Percentiles rank a stretch among this genome's conserved stretches.
Conservation (phyloP, 2,329 filamentous ascomycete genomes). For the Sclerotinia nivalis region DNA sequence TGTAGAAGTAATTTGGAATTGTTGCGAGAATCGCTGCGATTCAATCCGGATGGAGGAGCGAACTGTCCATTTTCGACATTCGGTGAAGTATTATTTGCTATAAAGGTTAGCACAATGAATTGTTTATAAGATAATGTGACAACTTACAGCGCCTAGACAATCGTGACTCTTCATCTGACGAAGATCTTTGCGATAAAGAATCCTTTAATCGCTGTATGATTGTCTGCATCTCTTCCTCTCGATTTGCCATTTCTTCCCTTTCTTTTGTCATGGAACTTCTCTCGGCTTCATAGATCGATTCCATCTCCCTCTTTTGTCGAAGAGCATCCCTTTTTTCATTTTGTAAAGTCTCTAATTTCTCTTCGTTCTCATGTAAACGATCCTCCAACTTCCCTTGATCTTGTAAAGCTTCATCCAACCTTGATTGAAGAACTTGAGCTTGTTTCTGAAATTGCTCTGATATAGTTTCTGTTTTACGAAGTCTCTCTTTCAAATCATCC, state of each 20-base stretch:
- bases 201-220: constrained; percentile 93
- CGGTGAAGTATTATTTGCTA: constrained; percentile 58
- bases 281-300: constrained; percentile 89
- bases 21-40: constrained; percentile 85
- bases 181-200: constrained; percentile 72
- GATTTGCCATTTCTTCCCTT: constrained; percentile 81
- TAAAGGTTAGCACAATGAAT: constrained; percentile 27
- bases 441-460: constrained; percentile 84
- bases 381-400: constrained; percentile 90
- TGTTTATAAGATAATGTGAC: not conserved
- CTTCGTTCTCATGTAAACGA: constrained; percentile 80
- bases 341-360: constrained; percentile 75
- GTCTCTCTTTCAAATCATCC: constrained; percentile 79
- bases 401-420: constrained; percentile 78
- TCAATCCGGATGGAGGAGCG: constrained; percentile 79
- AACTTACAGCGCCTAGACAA: constrained; percentile 59
- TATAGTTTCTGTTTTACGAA: constrained; percentile 75
- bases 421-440: constrained; percentile 77
- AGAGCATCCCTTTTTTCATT: constrained; percentile 83
- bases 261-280: constrained; percentile 84
- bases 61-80: constrained; percentile 76
- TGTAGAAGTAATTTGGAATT: constrained; percentile 88
- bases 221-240: constrained; percentile 86
- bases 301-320: constrained; percentile 85
- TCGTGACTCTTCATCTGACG: constrained; percentile 56